Conservation (phyloP, 208 protist species). For the Acanthamoeba polyphaga region DNA sequence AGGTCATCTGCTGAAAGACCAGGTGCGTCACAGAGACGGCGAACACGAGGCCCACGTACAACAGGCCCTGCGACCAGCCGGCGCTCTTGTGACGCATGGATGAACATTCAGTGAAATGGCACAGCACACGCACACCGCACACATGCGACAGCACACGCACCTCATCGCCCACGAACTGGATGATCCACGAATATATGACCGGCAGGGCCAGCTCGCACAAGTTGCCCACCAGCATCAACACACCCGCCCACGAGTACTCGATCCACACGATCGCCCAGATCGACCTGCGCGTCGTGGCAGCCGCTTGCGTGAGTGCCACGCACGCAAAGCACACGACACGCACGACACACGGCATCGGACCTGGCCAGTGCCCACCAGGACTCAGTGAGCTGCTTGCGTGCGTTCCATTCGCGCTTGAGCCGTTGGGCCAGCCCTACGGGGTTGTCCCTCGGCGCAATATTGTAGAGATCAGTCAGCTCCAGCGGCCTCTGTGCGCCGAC, state of each 20-base stretch:
- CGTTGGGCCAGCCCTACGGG: not conserved
- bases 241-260: not conserved
- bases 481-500: slow-evolving; percentile 30
- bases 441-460: not conserved
- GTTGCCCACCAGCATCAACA: not conserved
- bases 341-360: not conserved
- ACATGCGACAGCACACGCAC: not conserved
- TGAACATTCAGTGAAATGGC: not conserved
- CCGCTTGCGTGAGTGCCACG: not conserved
- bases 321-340: not conserved
- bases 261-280: slow-evolving; percentile 13
- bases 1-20: not conserved
- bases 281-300: not conserved
- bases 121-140: not conserved
- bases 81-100: not conserved
- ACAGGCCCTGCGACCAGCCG: not conserved
- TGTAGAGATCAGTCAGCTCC: slow-evolving; percentile 15
- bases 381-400: not conserved
- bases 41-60: not conserved
- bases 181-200: not conserved
- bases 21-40: not conserved
- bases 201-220: slow-evolving; percentile 4
- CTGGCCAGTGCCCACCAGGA: slow-evolving; percentile 10
- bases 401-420: slow-evolving; percentile 8
- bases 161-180: not conserved